A percentile compares a stretch with the other conserved stretches of the same genome.
phyloP scores from a whole-genome alignment of 1,139 yeast genomes.

The Yamadazyma blattariae region DNA sequence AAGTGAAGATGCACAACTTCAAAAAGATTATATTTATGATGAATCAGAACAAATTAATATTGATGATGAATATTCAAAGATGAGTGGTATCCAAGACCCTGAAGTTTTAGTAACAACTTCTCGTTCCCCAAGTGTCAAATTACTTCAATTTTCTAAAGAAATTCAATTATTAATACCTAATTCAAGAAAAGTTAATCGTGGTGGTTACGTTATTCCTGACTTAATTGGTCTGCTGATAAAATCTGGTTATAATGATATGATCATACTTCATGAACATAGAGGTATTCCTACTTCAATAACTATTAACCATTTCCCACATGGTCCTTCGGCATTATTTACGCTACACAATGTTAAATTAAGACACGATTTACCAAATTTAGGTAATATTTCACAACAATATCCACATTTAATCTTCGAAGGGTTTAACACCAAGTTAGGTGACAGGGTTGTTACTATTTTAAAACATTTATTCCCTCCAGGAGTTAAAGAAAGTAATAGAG shows the following conservation, averaged over 20 bases:
- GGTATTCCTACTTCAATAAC: constrained; percentile 97
- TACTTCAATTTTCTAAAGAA: constrained; percentile 91
- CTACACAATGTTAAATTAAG: constrained; percentile 91
- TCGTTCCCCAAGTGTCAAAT: constrained; percentile 81
- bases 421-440: constrained; percentile 79
- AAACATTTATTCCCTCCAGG: constrained; percentile 96
- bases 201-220: constrained; percentile 84
- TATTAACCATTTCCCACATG: constrained; percentile 94
- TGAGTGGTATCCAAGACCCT: constrained; percentile 92
- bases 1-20: constrained; percentile 81
- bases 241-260: constrained; percentile 71
- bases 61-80: constrained; percentile 89
- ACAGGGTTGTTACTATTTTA: constrained; percentile 74
- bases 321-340: constrained; percentile 94
- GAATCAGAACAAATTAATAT: constrained; percentile 62
- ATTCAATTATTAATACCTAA: constrained; percentile 87
- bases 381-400: constrained; percentile 85
- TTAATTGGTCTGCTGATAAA: constrained; percentile 78
- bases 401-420: constrained; percentile 95
- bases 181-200: constrained; percentile 85
- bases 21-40: constrained; percentile 81
- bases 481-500: constrained; percentile 86
- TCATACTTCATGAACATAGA: constrained; percentile 91
- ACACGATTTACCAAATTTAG: constrained; percentile 85
- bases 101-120: constrained; percentile 90